A percentile compares a stretch with the other conserved stretches of the same genome.
These are phyloP conservation scores for Colletotrichum endophyticum DNA, from an alignment of 2,329 filamentous ascomycete genomes.

Conservation along the genomic window DNA sequence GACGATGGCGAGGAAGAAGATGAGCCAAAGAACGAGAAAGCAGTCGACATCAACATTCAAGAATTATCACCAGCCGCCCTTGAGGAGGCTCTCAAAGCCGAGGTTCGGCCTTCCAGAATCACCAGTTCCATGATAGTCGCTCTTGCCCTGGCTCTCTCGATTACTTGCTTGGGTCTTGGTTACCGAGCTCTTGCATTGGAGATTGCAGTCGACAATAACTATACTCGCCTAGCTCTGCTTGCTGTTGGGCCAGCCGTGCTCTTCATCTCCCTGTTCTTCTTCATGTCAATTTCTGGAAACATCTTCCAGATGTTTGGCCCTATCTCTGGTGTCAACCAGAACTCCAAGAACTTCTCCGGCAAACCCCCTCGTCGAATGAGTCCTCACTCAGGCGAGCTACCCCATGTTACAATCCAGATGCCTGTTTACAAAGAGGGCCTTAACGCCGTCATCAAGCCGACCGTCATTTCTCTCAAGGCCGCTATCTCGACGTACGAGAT, in stretches of 20 bases:
- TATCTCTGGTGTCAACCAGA: slow-evolving; percentile 45
- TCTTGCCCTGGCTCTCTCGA: slow-evolving; percentile 55
- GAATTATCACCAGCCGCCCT: slow-evolving; percentile 48
- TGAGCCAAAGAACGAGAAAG: slow-evolving; percentile 46
- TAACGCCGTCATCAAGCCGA: slow-evolving; percentile 50
- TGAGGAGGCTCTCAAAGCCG: slow-evolving; percentile 40
- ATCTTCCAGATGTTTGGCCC: slow-evolving; percentile 54
- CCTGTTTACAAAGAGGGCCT: slow-evolving; percentile 48
- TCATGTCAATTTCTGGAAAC: slow-evolving; percentile 43
- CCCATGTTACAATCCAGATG: slow-evolving; percentile 50
- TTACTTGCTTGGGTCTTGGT: slow-evolving; percentile 60
- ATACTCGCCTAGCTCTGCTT: slow-evolving; percentile 58
- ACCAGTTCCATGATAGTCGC: slow-evolving; percentile 59
- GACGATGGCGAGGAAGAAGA: slow-evolving; percentile 39
- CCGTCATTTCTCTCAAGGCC: slow-evolving; percentile 50
- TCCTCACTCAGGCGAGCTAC: slow-evolving; percentile 36
- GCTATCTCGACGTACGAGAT: slow-evolving; percentile 56
- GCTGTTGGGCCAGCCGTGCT: slow-evolving; percentile 57
- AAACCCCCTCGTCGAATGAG: slow-evolving; percentile 34
- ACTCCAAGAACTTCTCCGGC: slow-evolving; percentile 50
- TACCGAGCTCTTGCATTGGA: slow-evolving; percentile 61
- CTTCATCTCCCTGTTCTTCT: slow-evolving; percentile 58
- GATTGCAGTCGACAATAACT: slow-evolving; percentile 56
- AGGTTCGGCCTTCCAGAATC: slow-evolving; percentile 55
- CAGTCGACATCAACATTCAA: slow-evolving; percentile 37